These are phyloP conservation scores for Cyberlindnera meyerae DNA, from an alignment of 805 yeast genomes.

Conservation along the genomic window DNA sequence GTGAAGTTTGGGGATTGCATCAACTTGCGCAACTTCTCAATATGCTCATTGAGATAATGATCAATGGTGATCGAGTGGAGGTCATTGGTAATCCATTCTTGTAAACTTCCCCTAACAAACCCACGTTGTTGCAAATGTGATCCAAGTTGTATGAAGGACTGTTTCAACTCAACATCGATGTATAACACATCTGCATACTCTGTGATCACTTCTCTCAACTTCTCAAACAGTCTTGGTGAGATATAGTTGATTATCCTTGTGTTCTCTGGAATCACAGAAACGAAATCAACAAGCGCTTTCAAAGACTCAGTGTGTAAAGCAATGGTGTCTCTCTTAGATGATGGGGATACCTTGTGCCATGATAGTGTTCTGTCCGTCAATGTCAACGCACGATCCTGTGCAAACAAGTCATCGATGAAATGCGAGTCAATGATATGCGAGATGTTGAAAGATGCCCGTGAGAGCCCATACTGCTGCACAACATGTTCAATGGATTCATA, in stretches of 20 bases:
- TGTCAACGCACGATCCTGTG: background rate
- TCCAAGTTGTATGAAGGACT: constrained; percentile 15
- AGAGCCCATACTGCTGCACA: constrained; percentile 6
- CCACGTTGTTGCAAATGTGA: constrained; percentile 11
- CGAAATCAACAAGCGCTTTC: constrained; percentile 16
- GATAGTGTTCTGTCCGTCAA: constrained; percentile 8
- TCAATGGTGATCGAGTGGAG: constrained; percentile 19
- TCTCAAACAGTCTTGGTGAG: constrained; percentile 19
- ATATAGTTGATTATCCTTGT: constrained; percentile 18
- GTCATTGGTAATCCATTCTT: constrained; percentile 22
- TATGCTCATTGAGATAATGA: constrained; percentile 18
- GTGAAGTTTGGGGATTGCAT: constrained; percentile 10
- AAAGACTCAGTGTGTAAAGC: constrained; percentile 13
- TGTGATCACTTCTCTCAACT: constrained; percentile 19
- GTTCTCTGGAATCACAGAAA: constrained; percentile 15
- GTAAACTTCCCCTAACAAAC: constrained; percentile 19
- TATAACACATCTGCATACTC: constrained; percentile 16
- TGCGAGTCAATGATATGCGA: constrained; percentile 15
- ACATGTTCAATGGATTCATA: constrained; percentile 14
- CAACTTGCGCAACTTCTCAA: constrained; percentile 15
- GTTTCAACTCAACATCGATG: constrained; percentile 7
- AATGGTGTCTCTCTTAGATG: constrained; percentile 1
- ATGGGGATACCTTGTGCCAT: background rate
- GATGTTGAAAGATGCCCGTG: constrained; percentile 12
- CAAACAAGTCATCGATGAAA: constrained; percentile 12